These are phyloP conservation scores for Neurospora discreta DNA, from an alignment of 495 filamentous ascomycete species.

Conservation along the genomic window DNA sequence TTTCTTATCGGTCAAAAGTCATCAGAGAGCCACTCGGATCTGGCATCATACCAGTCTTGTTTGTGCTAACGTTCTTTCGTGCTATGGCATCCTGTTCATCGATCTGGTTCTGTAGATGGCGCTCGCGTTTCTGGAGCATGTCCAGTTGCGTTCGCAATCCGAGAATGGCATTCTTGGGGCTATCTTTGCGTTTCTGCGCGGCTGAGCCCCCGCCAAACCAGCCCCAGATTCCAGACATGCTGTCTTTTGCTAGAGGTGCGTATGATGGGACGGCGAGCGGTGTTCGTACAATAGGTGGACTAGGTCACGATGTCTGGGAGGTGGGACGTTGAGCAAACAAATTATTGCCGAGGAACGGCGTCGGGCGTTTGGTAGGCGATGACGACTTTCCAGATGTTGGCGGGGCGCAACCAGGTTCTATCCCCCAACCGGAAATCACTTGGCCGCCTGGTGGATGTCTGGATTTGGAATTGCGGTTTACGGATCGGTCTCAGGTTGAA, in stretches of 20 bases:
- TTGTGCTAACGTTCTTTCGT: slow-evolving; percentile 78
- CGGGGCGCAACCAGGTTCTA: slow-evolving; percentile 12
- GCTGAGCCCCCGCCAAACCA: slow-evolving; percentile 69
- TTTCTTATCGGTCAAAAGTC: not conserved
- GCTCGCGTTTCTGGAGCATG: slow-evolving; percentile 95
- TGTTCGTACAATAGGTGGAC: not conserved
- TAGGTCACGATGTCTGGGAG: not conserved
- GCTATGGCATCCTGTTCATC: slow-evolving; percentile 85
- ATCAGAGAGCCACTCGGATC: not conserved
- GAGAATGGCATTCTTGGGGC: slow-evolving; percentile 94
- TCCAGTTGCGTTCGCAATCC: slow-evolving; percentile 78
- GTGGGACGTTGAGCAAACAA: not conserved
- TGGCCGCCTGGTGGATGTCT: not conserved
- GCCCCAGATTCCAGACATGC: slow-evolving; percentile 59
- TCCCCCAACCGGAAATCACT: not conserved
- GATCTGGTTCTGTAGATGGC: slow-evolving; percentile 81
- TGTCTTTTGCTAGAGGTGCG: slow-evolving; percentile 2
- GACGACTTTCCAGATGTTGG: slow-evolving; percentile 20
- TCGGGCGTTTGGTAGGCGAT: slow-evolving; percentile 10
- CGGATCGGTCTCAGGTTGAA: not conserved
- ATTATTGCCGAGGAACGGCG: not conserved
- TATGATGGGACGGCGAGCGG: not conserved
- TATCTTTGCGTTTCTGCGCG: slow-evolving; percentile 78
- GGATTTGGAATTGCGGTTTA: not conserved
- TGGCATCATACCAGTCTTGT: slow-evolving; percentile 67